These are phyloP conservation scores for Pythium aristosporum DNA, from an alignment of 352 stramenopile genomes.

Conservation along the genomic window DNA sequence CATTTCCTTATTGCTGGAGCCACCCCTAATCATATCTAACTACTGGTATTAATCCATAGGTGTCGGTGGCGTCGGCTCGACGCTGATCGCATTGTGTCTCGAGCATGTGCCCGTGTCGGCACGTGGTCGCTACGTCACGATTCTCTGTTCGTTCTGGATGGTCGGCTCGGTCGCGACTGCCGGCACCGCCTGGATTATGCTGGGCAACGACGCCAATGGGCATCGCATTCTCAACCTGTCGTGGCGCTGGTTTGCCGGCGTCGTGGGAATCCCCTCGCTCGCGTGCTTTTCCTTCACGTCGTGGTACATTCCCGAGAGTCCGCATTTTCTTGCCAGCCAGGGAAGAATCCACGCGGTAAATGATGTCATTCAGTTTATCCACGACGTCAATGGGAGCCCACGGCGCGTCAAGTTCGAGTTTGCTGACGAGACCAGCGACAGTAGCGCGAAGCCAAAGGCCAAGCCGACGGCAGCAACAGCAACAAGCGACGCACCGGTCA, in stretches of 20 bases:
- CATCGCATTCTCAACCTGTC: constrained; percentile 67
- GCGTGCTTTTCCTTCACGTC: constrained; percentile 61
- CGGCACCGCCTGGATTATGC: constrained; percentile 82
- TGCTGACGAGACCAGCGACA: constrained; percentile 45
- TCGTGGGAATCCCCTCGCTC: constrained; percentile 74
- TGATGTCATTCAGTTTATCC: constrained; percentile 65
- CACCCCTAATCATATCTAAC: not conserved
- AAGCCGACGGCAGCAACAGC: not conserved
- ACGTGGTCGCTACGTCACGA: constrained; percentile 79
- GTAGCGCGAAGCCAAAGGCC: constrained; percentile 22
- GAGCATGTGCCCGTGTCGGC: constrained; percentile 77
- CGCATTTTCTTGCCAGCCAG: constrained; percentile 72
- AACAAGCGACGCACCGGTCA: constrained; percentile 22
- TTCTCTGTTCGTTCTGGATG: constrained; percentile 92
- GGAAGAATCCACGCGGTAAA: constrained; percentile 53
- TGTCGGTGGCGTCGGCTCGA: constrained; percentile 86
- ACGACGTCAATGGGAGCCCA: constrained; percentile 42
- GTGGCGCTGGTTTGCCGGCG: constrained; percentile 81
- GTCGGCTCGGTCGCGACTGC: constrained; percentile 82
- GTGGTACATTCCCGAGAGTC: constrained; percentile 80
- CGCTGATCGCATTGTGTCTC: constrained; percentile 82
- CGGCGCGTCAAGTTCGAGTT: constrained; percentile 72
- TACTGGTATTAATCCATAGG: constrained; percentile 33
- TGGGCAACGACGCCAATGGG: constrained; percentile 59
- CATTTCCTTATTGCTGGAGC: not conserved